Percentiles rank a stretch among this genome's conserved stretches.
Evolutionary conservation across 1,139 yeast species (phyloP).

Genomic region (Suhomyces choctaworum): DNA sequence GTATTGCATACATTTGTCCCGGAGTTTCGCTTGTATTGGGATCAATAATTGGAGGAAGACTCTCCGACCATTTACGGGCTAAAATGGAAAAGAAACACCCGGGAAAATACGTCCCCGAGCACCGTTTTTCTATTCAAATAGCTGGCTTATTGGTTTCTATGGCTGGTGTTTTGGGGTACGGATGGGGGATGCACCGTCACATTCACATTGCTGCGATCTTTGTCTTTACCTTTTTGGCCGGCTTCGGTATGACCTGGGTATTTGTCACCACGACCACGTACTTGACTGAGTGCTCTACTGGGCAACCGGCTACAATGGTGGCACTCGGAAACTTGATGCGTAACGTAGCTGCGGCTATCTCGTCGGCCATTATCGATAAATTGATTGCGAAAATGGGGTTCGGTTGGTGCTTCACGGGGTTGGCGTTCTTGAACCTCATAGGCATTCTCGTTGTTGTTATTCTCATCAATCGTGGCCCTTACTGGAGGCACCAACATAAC

Average conservation of each 20-base stretch:
- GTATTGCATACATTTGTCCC: slow-evolving; percentile 55
- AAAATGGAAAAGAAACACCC: slow-evolving; percentile 26
- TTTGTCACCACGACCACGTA: slow-evolving; percentile 60
- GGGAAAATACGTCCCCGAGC: slow-evolving; percentile 43
- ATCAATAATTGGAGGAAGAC: slow-evolving; percentile 50
- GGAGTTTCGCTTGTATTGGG: slow-evolving; percentile 53
- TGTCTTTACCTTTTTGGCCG: slow-evolving; percentile 46
- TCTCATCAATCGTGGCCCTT: slow-evolving; percentile 28
- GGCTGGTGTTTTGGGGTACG: slow-evolving; percentile 52
- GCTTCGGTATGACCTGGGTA: slow-evolving; percentile 62
- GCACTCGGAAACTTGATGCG: slow-evolving; percentile 58
- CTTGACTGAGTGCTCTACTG: slow-evolving; percentile 52
- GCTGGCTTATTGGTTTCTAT: slow-evolving; percentile 48
- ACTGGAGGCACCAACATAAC: slow-evolving; percentile 27
- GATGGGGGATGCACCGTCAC: slow-evolving; percentile 52
- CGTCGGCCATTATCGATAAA: slow-evolving; percentile 48
- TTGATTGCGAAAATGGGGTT: slow-evolving; percentile 47
- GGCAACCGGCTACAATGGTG: slow-evolving; percentile 55
- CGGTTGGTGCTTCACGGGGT: slow-evolving; percentile 62
- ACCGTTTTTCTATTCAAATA: slow-evolving; percentile 46
- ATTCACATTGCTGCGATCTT: slow-evolving; percentile 45
- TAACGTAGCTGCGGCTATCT: slow-evolving; percentile 56
- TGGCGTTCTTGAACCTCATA: slow-evolving; percentile 44
- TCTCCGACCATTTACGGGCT: slow-evolving; percentile 44
- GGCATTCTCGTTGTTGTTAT: slow-evolving; percentile 29